These are phyloP conservation scores for Pinus tabuliformis DNA, from an alignment of 75 land plant species.

Conservation along the genomic window DNA sequence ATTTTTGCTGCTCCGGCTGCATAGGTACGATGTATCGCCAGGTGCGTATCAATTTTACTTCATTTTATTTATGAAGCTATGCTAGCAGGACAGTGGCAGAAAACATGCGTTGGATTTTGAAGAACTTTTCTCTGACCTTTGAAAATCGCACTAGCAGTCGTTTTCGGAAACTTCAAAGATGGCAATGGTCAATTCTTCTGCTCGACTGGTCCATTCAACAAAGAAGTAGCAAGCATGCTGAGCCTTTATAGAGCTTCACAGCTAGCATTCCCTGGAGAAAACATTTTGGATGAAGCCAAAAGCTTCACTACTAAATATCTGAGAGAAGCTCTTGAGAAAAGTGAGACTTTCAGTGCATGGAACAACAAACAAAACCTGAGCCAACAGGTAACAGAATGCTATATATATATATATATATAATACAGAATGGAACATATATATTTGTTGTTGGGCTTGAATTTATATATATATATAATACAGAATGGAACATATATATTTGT, in stretches of 20 bases:
- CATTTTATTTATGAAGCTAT: background rate
- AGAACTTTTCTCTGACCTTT: background rate
- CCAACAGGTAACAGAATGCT: conserved; percentile 10
- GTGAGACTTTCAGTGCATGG: conserved; percentile 12
- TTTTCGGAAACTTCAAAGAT: conserved; percentile 14
- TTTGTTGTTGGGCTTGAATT: too few relatives aligned
- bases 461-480: too few relatives aligned
- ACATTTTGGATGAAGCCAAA: conserved; percentile 17
- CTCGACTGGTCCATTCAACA: conserved; percentile 14
- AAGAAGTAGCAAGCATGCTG: conserved; percentile 16
- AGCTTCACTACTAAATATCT: conserved; percentile 6
- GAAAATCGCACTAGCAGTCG: background rate
- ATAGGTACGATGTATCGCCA: conserved; percentile 17
- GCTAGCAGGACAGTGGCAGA: too few relatives aligned
- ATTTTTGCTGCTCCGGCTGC: conserved; percentile 15
- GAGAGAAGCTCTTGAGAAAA: background rate
- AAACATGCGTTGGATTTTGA: too few relatives aligned
- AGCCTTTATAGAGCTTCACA: conserved; percentile 20
- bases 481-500: too few relatives aligned
- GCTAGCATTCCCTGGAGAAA: conserved; percentile 17
- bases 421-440: too few relatives aligned
- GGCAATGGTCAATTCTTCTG: conserved; percentile 17
- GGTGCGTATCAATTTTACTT: conserved; percentile 6
- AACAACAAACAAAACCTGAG: conserved; percentile 9
- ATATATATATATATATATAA: background rate